Evolutionary conservation across 305 asterid genomes (phyloP).

Genomic region (Fraxinus greggii): DNA sequence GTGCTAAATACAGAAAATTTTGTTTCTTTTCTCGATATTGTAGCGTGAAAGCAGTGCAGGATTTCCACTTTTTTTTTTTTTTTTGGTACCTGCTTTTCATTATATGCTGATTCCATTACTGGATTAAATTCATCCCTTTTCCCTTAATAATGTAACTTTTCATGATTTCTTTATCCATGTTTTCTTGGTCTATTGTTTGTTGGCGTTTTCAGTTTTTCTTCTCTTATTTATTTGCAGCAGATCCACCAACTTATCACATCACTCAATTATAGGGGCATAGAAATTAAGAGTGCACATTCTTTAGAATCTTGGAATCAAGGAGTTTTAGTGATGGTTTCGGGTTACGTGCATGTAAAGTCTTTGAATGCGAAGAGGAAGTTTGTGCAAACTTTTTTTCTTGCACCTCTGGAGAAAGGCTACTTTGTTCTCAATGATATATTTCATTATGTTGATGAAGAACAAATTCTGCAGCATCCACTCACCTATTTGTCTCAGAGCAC

Average conservation of each 20-base stretch:
- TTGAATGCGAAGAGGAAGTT: constrained; percentile 73
- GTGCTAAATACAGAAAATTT: neutral
- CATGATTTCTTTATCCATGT: constrained; percentile 15
- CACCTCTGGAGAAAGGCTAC: constrained; percentile 94
- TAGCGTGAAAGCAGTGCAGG: constrained; percentile 7
- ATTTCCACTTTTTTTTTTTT: neutral
- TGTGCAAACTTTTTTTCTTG: constrained; percentile 90
- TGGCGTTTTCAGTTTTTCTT: constrained; percentile 13
- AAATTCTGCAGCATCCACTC: constrained; percentile 65
- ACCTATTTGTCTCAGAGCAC: constrained; percentile 63
- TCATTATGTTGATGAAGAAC: constrained; percentile 78
- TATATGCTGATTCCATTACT: constrained; percentile 1
- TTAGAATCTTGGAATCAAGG: constrained; percentile 94
- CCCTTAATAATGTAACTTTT: constrained; percentile 8
- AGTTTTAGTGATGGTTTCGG: constrained; percentile 92
- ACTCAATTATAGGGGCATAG: constrained; percentile 69
- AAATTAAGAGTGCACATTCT: constrained; percentile 83
- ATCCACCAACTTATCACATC: constrained; percentile 80
- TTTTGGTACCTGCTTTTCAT: neutral
- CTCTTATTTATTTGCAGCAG: constrained; percentile 52
- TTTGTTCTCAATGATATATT: constrained; percentile 87
- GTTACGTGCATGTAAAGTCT: constrained; percentile 59
- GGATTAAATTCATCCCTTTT: neutral
- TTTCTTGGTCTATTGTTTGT: constrained; percentile 10
- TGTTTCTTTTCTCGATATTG: constrained; percentile 6